These are phyloP conservation scores for Boechera retrofracta DNA, from an alignment of 345 rosid species.

Conservation along the genomic window DNA sequence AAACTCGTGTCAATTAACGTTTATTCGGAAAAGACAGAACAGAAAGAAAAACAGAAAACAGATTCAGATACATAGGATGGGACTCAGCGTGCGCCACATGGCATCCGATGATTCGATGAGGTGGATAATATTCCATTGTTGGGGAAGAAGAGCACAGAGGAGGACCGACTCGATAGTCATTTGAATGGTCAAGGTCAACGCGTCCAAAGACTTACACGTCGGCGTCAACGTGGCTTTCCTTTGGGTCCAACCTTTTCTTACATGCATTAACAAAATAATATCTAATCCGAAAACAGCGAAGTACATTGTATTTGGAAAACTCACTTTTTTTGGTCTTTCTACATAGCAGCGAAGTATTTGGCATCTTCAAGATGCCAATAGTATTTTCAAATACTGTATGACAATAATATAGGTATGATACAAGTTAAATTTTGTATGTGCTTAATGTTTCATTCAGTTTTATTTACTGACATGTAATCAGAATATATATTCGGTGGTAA, in stretches of 20 bases:
- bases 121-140: conserved; percentile 42
- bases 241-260: conserved; percentile 16
- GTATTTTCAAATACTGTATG: background rate
- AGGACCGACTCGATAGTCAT: conserved; percentile 31
- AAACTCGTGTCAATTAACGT: conserved; percentile 18
- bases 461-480: background rate
- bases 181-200: conserved; percentile 48
- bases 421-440: background rate
- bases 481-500: background rate
- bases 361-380: background rate
- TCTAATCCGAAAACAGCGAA: conserved; percentile 19
- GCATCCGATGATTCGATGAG: background rate
- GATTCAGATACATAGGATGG: conserved; percentile 34
- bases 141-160: conserved; percentile 23
- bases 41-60: conserved; percentile 5
- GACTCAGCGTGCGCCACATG: conserved; percentile 37
- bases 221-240: conserved; percentile 40
- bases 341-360: conserved; percentile 1
- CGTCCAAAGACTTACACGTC: conserved; percentile 40
- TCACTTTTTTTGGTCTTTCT: background rate
- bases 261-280: conserved; percentile 20
- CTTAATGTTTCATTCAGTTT: background rate
- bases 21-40: conserved; percentile 16
- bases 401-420: background rate
- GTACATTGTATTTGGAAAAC: conserved; percentile 40